These are phyloP conservation scores for Rhodotorula sp. DNA, from an alignment of 1,284 basidiomycete species.

Conservation along the genomic window DNA sequence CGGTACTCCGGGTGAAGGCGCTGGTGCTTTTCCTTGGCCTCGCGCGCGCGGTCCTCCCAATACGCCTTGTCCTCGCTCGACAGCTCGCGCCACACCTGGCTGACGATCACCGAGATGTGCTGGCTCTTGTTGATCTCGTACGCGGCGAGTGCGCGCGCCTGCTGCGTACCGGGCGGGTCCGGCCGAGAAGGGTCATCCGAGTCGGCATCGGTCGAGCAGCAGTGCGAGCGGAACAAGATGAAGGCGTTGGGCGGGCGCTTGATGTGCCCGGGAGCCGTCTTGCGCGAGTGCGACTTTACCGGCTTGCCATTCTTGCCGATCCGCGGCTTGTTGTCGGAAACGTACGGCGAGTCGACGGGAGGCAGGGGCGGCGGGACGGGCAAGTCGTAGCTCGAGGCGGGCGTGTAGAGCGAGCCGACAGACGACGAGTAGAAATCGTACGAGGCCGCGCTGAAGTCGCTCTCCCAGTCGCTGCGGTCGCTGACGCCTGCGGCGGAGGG, in stretches of 20 bases:
- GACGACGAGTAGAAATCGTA: slow-evolving; percentile 10
- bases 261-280: slow-evolving; percentile 62
- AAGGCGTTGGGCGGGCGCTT: slow-evolving; percentile 92
- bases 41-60: slow-evolving; percentile 45
- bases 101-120: slow-evolving; percentile 47
- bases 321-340: not conserved
- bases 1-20: slow-evolving; percentile 46
- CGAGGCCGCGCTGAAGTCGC: slow-evolving; percentile 13
- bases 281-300: slow-evolving; percentile 38
- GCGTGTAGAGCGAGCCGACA: slow-evolving; percentile 8
- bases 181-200: slow-evolving; percentile 55
- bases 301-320: slow-evolving; percentile 20
- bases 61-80: slow-evolving; percentile 42
- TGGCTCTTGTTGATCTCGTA: slow-evolving; percentile 47
- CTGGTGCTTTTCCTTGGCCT: slow-evolving; percentile 46
- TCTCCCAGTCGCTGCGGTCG: slow-evolving; percentile 27
- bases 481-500: slow-evolving; percentile 27
- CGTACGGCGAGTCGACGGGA: slow-evolving; percentile 6
- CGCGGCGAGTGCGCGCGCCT: slow-evolving; percentile 30
- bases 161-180: slow-evolving; percentile 34
- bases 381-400: slow-evolving; percentile 4
- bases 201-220: slow-evolving; percentile 60
- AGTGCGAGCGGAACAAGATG: slow-evolving; percentile 84
- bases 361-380: not conserved
- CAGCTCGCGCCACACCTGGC: slow-evolving; percentile 47